Base-by-base conservation (phyloP, 75 land plant species). In the Pinus tabuliformis region DNA sequence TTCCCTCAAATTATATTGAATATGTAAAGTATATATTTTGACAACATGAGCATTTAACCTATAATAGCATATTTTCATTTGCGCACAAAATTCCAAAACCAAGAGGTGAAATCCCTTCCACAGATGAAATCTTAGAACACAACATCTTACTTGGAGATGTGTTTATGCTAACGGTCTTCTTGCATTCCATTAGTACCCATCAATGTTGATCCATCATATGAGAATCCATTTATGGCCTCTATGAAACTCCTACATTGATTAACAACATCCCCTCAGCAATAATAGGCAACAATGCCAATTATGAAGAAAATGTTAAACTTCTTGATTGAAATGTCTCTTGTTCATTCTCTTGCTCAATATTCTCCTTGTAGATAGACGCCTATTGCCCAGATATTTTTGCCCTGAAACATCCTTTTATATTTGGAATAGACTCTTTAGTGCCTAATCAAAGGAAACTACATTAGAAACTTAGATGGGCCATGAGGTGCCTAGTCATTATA, bases 291-390 rank as follows among this genome's bases (percentile, higher is more conserved):
- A 42, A 42, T 42, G 6, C 49, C 6, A 42, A 42, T 42, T 42
- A 42, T 42, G 49, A 42, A 42, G 0, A 42, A 42, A 42, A 5
- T 42, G 6, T 42, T 42, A 42, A 42, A 42, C 6, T 42, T 42
- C 49, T n/a, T n/a, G n/a, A n/a, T n/a, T n/a, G n/a, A n/a, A n/a
- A n/a, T n/a, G n/a, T n/a, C n/a, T n/a, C n/a, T 42, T 93, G 80
- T 91, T 85, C 33, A 96, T 76, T 82, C 91, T 91, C 74, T 91
- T 96, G 62, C 92, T 96, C 49, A 91, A 84, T 59, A 91, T 85
- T 62, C 97, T 74, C 6, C 93, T 61, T n/a, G 89, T 91, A 78
- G 95, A 88, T 79, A 97, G 94, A 62, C 90, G 97, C 18, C 88
- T 92, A 4, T 94, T 92, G 0, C 91, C 85, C 62, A 84, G 78